These are phyloP conservation scores for Penicillium sumatraense DNA, from an alignment of 2,329 filamentous ascomycete genomes.

Conservation along the genomic window DNA sequence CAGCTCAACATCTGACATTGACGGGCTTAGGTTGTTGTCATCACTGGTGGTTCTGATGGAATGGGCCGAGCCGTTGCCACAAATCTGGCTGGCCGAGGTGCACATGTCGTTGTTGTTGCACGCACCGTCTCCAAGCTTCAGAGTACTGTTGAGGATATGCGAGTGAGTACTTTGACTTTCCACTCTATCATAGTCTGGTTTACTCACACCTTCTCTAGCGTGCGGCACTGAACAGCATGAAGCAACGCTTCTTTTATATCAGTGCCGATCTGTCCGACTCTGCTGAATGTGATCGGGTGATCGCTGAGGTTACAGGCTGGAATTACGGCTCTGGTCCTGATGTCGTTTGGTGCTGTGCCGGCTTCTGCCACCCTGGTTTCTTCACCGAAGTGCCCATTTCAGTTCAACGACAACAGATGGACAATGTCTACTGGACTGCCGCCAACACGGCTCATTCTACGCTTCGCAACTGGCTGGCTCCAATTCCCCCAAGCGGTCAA, in stretches of 20 bases:
- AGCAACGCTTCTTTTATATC: conserved; percentile 82
- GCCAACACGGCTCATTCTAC: conserved; percentile 85
- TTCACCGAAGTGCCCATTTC: conserved; percentile 75
- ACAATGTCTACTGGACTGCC: conserved; percentile 87
- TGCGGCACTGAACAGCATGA: conserved; percentile 65
- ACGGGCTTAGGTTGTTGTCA: conserved; percentile 72
- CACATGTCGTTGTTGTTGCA: conserved; percentile 83
- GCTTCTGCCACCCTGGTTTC: conserved; percentile 72
- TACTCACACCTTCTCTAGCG: conserved; percentile 51
- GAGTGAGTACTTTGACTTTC: conserved; percentile 50
- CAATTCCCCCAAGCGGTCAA: conserved; percentile 35
- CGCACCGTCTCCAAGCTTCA: conserved; percentile 77
- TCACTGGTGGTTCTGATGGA: conserved; percentile 92
- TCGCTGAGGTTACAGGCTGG: conserved; percentile 76
- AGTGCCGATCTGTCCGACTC: conserved; percentile 77
- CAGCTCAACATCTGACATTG: conserved; percentile 15
- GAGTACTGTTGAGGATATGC: conserved; percentile 67
- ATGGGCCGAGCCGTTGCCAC: conserved; percentile 80
- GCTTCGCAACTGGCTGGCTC: conserved; percentile 72
- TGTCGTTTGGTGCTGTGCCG: conserved; percentile 89
- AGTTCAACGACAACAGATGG: conserved; percentile 77
- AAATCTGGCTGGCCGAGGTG: conserved; percentile 79
- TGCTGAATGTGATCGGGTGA: conserved; percentile 70
- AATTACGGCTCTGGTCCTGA: conserved; percentile 76
- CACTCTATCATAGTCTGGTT: background rate